Conservation (phyloP, 306 rosid species). For the Dalbergia cochinchinensis region DNA sequence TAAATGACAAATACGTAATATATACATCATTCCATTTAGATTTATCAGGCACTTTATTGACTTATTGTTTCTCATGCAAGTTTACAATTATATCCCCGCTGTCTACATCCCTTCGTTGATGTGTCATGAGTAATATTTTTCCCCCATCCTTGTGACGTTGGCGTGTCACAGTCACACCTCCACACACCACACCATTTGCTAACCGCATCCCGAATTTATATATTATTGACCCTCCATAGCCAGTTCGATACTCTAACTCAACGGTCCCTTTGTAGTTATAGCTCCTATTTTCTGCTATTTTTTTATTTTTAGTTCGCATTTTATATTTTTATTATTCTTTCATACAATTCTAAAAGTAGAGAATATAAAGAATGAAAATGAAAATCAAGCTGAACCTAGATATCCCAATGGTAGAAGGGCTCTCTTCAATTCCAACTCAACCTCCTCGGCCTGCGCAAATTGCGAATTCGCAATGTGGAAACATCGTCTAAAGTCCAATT, state of each 20-base stretch:
- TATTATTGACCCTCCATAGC: too few species aligned
- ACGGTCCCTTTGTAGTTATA: too few species aligned
- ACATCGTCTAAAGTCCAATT: background rate
- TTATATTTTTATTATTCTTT: too few species aligned
- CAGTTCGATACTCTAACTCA: too few species aligned
- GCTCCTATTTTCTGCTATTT: too few species aligned
- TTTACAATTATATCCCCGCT: background rate
- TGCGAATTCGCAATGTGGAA: background rate
- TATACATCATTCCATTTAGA: background rate
- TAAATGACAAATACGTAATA: conserved; percentile 8
- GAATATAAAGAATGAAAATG: too few species aligned
- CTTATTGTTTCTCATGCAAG: background rate
- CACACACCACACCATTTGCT: background rate
- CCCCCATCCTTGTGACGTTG: background rate
- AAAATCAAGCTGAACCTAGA: background rate
- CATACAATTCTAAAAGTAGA: too few species aligned
- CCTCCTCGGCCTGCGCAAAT: background rate
- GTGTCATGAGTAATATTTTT: background rate
- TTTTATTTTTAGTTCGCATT: background rate
- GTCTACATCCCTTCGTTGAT: background rate
- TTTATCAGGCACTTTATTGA: background rate
- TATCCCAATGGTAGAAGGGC: background rate
- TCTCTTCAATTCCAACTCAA: background rate
- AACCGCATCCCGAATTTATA: background rate
- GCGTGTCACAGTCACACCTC: background rate